phyloP scores from a whole-genome alignment of 805 yeast species.

The Wickerhamiella sorbophila region DNA sequence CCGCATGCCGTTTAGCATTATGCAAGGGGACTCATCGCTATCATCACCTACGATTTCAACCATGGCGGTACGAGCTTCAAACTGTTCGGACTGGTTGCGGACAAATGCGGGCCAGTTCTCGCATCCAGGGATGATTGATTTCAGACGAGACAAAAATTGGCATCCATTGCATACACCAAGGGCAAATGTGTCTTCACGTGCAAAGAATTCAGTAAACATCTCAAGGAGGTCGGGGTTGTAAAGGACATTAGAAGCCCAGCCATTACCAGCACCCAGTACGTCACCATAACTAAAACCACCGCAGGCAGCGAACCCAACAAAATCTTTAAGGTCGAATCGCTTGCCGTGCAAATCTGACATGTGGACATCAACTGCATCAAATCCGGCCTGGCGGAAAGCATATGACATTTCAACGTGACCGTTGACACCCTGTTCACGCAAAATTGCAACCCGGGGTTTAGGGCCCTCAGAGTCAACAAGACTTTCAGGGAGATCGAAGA shows the following conservation, averaged over 20 bases:
- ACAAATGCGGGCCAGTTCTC: conserved; percentile 94
- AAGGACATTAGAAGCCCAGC: conserved; percentile 95
- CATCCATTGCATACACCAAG: conserved; percentile 98
- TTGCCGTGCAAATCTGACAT: conserved; percentile 85
- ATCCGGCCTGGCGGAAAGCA: conserved; percentile 90
- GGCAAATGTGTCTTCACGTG: conserved; percentile 83
- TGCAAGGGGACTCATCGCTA: conserved; percentile 30
- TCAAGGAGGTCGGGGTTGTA: conserved; percentile 63
- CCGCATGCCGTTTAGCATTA: conserved; percentile 79
- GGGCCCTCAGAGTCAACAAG: conserved; percentile 6
- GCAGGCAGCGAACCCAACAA: conserved; percentile 93
- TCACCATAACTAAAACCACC: conserved; percentile 99
- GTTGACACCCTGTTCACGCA: conserved; percentile 97
- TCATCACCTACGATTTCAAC: conserved; percentile 51
- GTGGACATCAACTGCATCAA: conserved; percentile 86
- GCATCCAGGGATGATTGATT: conserved; percentile 80
- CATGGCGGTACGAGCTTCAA: conserved; percentile 88
- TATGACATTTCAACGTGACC: conserved; percentile 98
- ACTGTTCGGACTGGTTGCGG: conserved; percentile 82
- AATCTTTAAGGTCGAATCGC: conserved; percentile 46
- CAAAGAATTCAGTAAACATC: conserved; percentile 72
- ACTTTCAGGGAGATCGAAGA: conserved; percentile 37
- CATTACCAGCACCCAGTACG: conserved; percentile 96
- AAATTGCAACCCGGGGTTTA: conserved; percentile 83
- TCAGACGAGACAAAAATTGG: conserved; percentile 82